These are phyloP conservation scores for Pezicula neosporulosa DNA, from an alignment of 2,329 filamentous ascomycete genomes.

Conservation along the genomic window DNA sequence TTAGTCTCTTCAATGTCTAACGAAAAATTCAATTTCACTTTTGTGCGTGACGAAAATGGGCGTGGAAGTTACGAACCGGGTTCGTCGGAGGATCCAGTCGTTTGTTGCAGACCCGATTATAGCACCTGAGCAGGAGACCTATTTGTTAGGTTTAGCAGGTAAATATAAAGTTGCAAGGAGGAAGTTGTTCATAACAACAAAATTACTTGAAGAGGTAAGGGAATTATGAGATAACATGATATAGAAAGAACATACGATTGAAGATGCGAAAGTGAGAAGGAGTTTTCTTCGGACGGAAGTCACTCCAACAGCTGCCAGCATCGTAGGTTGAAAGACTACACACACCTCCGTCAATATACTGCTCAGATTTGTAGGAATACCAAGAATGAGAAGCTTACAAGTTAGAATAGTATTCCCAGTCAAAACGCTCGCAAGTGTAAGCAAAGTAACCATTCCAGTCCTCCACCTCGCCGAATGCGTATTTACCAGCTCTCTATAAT, in stretches of 20 bases:
- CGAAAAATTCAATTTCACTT: not conserved
- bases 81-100: constrained; percentile 10
- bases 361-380: not conserved
- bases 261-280: constrained; percentile 11
- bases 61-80: not conserved
- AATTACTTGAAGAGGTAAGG: no score
- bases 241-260: constrained; percentile 5
- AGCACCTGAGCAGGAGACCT: constrained; percentile 13
- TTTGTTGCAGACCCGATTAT: constrained; percentile 10
- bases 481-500: constrained; percentile 50
- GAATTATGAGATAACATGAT: no score
- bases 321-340: constrained; percentile 9
- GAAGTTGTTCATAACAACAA: no score
- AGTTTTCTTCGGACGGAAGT: constrained; percentile 8
- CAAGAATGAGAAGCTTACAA: constrained; percentile 2
- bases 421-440: constrained; percentile 8
- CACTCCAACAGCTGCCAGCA: constrained; percentile 10
- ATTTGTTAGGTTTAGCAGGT: not conserved
- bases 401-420: constrained; percentile 11
- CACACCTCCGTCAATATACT: no score
- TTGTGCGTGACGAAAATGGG: not conserved
- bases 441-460: constrained; percentile 24
- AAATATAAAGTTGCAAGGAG: no score
- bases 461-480: constrained; percentile 43
- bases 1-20: not conserved